A percentile compares a stretch with the other conserved stretches of the same genome.
phyloP scores from a whole-genome alignment of 2,329 filamentous ascomycete genomes.

The Botrytis fragariae region DNA sequence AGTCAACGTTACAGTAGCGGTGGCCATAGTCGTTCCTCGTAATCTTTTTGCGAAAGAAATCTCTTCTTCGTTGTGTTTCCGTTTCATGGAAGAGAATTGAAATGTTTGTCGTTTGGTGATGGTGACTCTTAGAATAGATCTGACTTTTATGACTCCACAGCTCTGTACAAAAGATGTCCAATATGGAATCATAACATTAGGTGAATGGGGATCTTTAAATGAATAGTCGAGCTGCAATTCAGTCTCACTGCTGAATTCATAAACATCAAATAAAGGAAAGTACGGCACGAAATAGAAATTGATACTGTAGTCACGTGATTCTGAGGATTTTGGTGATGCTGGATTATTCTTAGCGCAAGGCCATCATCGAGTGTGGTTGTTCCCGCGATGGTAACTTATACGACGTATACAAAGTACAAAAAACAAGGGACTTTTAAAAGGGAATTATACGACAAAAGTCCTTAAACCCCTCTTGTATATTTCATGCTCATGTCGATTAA shows the following conservation, averaged over 20 bases:
- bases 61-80: slow-evolving; percentile 38
- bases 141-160: slow-evolving; percentile 11
- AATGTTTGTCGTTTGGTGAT: slow-evolving; percentile 21
- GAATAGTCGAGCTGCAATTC: background rate
- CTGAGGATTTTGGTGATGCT: background rate
- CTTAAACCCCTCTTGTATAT: slow-evolving; percentile 1
- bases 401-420: background rate
- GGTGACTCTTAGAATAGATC: slow-evolving; percentile 23
- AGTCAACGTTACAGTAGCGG: slow-evolving; percentile 55
- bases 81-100: slow-evolving; percentile 33
- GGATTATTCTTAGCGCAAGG: slow-evolving; percentile 20
- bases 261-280: too few species aligned
- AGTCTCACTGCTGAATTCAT: background rate
- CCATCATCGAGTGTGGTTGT: background rate
- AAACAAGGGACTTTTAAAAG: background rate
- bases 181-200: slow-evolving; percentile 7
- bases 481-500: slow-evolving; percentile 28
- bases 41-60: slow-evolving; percentile 24
- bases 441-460: background rate
- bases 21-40: slow-evolving; percentile 29
- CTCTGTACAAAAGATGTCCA: background rate
- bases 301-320: background rate
- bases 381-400: background rate
- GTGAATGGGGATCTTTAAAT: background rate
- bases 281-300: background rate